A percentile compares a stretch with the other conserved stretches of the same genome.
phyloP scores from a whole-genome alignment of 176 grass and related monocot species.

The Carex scoparia region DNA sequence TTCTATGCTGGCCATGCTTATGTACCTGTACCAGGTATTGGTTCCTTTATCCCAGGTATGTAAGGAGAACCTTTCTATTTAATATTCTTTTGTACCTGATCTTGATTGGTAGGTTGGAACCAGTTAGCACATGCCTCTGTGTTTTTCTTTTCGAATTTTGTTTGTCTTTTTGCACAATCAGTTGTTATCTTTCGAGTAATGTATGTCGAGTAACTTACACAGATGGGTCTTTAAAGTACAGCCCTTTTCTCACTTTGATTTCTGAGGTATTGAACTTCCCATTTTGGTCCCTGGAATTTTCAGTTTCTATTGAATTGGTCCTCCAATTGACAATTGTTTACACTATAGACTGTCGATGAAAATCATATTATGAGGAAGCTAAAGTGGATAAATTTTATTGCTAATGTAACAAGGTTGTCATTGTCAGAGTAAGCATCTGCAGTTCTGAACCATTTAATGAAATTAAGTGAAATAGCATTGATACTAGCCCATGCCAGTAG shows the following conservation, averaged over 20 bases:
- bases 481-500: background rate
- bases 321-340: background rate
- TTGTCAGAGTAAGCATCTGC: background rate
- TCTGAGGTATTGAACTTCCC: background rate
- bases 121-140: background rate
- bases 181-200: background rate
- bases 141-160: background rate
- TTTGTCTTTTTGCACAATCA: constrained; percentile 3
- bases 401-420: background rate
- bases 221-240: background rate
- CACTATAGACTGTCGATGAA: background rate
- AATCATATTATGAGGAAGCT: background rate
- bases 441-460: background rate
- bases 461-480: background rate
- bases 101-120: background rate
- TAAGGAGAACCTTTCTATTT: background rate
- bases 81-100: background rate
- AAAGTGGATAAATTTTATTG: background rate
- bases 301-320: background rate
- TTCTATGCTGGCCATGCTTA: background rate
- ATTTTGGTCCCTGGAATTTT: background rate
- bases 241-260: background rate
- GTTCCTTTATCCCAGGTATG: background rate
- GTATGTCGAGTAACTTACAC: background rate
- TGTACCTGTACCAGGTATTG: background rate